Conservation (phyloP, 2,329 filamentous ascomycete genomes). For the Stachybotrys echinatus region DNA sequence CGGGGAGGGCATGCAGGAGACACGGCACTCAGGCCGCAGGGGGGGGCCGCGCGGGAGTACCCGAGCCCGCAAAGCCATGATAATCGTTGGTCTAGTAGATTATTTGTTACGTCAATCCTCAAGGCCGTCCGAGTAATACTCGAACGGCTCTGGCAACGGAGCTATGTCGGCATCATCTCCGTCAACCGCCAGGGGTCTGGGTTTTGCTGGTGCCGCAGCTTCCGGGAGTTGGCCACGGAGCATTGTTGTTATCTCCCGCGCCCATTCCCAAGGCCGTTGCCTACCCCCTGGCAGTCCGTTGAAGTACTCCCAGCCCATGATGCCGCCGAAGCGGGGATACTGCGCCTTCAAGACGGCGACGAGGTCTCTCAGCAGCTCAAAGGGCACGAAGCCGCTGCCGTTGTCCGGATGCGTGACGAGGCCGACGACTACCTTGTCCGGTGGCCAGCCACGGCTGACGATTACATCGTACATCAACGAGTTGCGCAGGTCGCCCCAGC, state of each 20-base stretch:
- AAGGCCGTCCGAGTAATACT: slow-evolving; percentile 15
- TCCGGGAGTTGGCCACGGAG: slow-evolving; percentile 24
- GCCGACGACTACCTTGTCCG: slow-evolving; percentile 71
- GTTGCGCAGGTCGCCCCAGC: slow-evolving; percentile 61
- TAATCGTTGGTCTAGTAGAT: not conserved
- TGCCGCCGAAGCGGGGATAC: slow-evolving; percentile 71
- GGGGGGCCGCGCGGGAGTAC: not conserved
- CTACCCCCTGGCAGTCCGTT: slow-evolving; percentile 66
- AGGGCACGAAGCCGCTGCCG: slow-evolving; percentile 50
- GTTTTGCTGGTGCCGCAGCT: no score
- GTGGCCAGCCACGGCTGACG: slow-evolving; percentile 61
- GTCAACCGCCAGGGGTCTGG: slow-evolving; percentile 11
- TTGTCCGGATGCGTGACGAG: slow-evolving; percentile 75
- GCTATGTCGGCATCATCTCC: slow-evolving; percentile 3
- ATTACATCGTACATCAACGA: slow-evolving; percentile 45
- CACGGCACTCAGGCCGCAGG: no score
- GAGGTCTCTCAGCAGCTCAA: slow-evolving; percentile 40
- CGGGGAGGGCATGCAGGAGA: no score
- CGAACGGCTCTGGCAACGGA: slow-evolving; percentile 14
- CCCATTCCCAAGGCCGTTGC: slow-evolving; percentile 72
- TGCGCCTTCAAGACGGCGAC: slow-evolving; percentile 34
- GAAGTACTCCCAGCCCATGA: slow-evolving; percentile 97
- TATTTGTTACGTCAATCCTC: not conserved
- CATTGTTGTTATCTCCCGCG: slow-evolving; percentile 54
- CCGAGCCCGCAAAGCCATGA: not conserved